Evolutionary conservation across 306 rosid genomes (phyloP).

Genomic region (Dalbergia cultrata): DNA sequence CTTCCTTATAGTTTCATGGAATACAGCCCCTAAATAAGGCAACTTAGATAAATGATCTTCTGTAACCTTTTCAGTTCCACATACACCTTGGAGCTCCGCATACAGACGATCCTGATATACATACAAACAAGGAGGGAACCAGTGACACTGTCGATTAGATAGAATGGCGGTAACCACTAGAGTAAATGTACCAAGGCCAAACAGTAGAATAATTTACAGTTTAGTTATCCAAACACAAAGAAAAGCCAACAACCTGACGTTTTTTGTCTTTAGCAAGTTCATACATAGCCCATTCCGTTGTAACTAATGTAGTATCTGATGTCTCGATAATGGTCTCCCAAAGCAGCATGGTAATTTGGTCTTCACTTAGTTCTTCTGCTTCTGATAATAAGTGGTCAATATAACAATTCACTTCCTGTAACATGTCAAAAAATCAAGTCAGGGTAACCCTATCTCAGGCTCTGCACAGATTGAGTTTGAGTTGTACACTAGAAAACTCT

Average conservation of each 20-base stretch:
- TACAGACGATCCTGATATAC: conserved; percentile 65
- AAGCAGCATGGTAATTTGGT: conserved; percentile 69
- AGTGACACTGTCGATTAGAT: neutral
- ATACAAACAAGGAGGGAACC: neutral
- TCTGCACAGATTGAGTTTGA: neutral
- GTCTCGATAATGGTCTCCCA: conserved; percentile 92
- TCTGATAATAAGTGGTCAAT: conserved; percentile 72
- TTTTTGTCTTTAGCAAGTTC: conserved; percentile 77
- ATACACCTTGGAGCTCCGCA: conserved; percentile 59
- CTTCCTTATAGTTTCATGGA: conserved; percentile 88
- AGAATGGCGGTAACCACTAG: neutral
- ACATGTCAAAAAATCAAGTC: conserved; percentile 41
- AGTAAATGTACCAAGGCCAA: neutral
- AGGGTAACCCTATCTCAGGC: neutral
- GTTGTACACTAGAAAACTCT: neutral
- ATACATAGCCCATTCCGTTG: conserved; percentile 92
- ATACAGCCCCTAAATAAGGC: conserved; percentile 80
- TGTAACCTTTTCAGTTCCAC: conserved; percentile 62
- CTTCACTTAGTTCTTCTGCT: conserved; percentile 66
- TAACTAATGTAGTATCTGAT: conserved; percentile 82
- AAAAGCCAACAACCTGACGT: conserved; percentile 65
- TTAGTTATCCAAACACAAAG: neutral
- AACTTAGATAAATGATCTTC: conserved; percentile 73
- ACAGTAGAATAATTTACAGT: too few species aligned
- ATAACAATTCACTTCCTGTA: conserved; percentile 72